These are phyloP conservation scores for Brettanomyces sp. DNA, from an alignment of 805 yeast species.

Conservation along the genomic window DNA sequence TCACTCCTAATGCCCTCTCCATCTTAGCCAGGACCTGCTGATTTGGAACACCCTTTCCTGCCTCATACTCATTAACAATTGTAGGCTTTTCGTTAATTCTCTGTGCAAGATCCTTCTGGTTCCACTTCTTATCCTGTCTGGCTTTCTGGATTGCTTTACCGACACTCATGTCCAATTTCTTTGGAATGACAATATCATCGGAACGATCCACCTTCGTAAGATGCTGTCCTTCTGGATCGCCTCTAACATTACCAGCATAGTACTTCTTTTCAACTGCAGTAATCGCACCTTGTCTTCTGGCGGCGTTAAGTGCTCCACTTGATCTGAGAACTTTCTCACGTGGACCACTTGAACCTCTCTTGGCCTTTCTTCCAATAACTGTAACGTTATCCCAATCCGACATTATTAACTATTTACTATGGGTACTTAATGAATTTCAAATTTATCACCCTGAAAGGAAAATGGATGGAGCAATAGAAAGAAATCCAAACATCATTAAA, in stretches of 20 bases:
- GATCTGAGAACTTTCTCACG: constrained; percentile 76
- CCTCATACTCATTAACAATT: constrained; percentile 91
- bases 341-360: constrained; percentile 76
- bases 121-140: constrained; percentile 77
- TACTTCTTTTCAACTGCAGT: constrained; percentile 91
- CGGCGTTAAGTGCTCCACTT: constrained; percentile 75
- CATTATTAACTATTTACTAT: constrained; percentile 10
- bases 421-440: not conserved
- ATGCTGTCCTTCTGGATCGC: constrained; percentile 88
- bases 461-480: not conserved
- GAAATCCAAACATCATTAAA: not conserved
- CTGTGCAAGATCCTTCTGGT: constrained; percentile 96
- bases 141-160: constrained; percentile 83
- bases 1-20: constrained; percentile 90
- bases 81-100: constrained; percentile 93
- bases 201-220: constrained; percentile 88
- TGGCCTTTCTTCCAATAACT: constrained; percentile 79
- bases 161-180: constrained; percentile 74
- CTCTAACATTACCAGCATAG: constrained; percentile 50
- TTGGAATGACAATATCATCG: constrained; percentile 87
- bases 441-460: not conserved
- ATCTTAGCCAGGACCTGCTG: constrained; percentile 89
- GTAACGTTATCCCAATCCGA: constrained; percentile 92
- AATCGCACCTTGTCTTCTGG: constrained; percentile 86
- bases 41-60: constrained; percentile 93